Evolutionary conservation across 768 basidiomycete species (phyloP), one percentile per base, ranked within the genome.

Genomic region (Collybiopsis confluens): DNA sequence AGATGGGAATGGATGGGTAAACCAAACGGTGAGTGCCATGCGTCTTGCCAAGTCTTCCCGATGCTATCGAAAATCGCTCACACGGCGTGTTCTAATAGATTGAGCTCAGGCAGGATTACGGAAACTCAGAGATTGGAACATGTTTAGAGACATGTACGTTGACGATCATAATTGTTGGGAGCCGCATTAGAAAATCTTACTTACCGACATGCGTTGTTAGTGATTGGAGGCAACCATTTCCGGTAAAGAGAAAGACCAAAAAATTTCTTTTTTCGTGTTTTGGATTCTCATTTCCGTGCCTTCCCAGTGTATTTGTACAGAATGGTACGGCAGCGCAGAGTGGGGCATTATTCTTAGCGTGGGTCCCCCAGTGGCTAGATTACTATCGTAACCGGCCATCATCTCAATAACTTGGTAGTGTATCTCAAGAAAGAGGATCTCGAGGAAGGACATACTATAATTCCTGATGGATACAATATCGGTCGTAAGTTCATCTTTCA

Each of bases 161-260:
- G 30, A 33, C 30, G 13, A 13, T 33, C 30, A 33, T 5, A 33
- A 33, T 13, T 33, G 5, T 33, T 33, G 30, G 30, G n/a, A n/a
- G 13, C 13, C 13, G 30, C 5, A 33, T 13, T 13, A 33, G 13
- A 33, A 33, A 33, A 13, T 33, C n/a, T n/a, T n/a, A n/a, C n/a
- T 33, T 33, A 33, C 30, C 13, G 30, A 33, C 13, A 13, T 6
- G 5, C 30, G 6, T 33, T 13, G 30, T 5, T 33, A 33, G 30
- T 90, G 42, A 72, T 86, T 42, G 91, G 91, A 1, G 92, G 91
- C 6, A 82, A 88, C 62, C 92, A 93, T 61, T 77, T 91, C 61
- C 75, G 87, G 49, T 88, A n/a, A 80, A 10, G 49, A 24, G 44
- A 3, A 5, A 7, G 40, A 6, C 40, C 8, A 42, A 42, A 18